phyloP scores from a whole-genome alignment of 2,329 filamentous ascomycete genomes.

The Apiospora saccharicola region DNA sequence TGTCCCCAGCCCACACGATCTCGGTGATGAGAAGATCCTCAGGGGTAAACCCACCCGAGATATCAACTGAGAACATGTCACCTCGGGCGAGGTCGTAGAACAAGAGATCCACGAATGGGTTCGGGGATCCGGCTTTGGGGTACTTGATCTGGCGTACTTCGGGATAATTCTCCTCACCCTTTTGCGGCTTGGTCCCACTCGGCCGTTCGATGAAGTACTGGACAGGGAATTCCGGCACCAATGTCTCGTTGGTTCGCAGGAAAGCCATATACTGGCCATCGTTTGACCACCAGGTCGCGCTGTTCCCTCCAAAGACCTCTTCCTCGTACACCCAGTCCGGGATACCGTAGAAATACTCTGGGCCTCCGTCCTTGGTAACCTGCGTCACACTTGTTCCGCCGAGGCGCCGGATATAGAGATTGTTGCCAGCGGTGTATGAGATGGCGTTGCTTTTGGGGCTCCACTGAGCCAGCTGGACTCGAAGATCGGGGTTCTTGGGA shows the following conservation, averaged over 20 bases:
- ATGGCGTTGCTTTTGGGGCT: slow-evolving; percentile 86
- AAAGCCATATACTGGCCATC: slow-evolving; percentile 92
- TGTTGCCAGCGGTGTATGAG: slow-evolving; percentile 90
- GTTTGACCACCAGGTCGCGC: slow-evolving; percentile 93
- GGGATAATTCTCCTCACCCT: slow-evolving; percentile 86
- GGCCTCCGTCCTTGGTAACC: slow-evolving; percentile 86
- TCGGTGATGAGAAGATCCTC: slow-evolving; percentile 91
- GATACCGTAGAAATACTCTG: slow-evolving; percentile 91
- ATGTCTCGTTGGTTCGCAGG: slow-evolving; percentile 90
- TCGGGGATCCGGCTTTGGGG: slow-evolving; percentile 92
- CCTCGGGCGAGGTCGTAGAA: slow-evolving; percentile 86
- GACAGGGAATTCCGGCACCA: slow-evolving; percentile 89
- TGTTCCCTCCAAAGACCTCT: slow-evolving; percentile 81
- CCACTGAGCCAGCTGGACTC: slow-evolving; percentile 87
- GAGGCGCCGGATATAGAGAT: slow-evolving; percentile 80
- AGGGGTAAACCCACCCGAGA: slow-evolving; percentile 79
- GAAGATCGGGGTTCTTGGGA: slow-evolving; percentile 67
- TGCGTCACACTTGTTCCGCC: slow-evolving; percentile 66
- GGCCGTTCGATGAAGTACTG: slow-evolving; percentile 92
- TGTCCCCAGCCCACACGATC: slow-evolving; percentile 86
- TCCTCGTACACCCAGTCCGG: slow-evolving; percentile 97
- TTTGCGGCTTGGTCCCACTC: slow-evolving; percentile 71
- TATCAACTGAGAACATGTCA: slow-evolving; percentile 81
- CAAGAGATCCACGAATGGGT: slow-evolving; percentile 85
- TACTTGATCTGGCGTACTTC: slow-evolving; percentile 95